Conservation (phyloP, 106 monocot species). For the Dendrobium catenatum region DNA sequence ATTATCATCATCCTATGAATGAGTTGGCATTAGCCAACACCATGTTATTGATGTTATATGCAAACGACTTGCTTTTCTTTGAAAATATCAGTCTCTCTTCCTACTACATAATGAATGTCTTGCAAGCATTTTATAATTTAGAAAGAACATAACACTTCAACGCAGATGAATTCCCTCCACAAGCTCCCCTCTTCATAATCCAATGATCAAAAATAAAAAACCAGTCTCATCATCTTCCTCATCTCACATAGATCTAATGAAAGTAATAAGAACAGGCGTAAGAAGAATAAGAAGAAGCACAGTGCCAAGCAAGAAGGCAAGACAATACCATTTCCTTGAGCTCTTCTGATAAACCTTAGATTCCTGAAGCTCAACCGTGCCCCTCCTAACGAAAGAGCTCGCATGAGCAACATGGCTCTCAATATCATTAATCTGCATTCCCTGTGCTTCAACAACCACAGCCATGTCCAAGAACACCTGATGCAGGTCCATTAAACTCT, state of each 20-base stretch:
- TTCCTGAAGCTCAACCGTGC: conserved; percentile 33
- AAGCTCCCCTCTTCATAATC: too few species aligned
- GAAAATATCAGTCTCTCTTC: too few species aligned
- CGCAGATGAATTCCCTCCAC: too few species aligned
- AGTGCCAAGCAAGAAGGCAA: conserved; percentile 12
- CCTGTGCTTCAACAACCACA: conserved; percentile 53
- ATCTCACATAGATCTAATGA: conserved; percentile 6
- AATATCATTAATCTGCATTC: conserved; percentile 51
- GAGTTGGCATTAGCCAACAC: too few species aligned
- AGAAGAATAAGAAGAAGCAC: conserved; percentile 10
- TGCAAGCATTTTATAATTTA: too few species aligned
- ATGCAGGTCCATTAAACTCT: conserved; percentile 49
- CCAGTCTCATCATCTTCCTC: too few species aligned
- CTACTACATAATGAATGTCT: too few species aligned
- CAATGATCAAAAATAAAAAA: too few species aligned
- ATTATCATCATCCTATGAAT: too few species aligned
- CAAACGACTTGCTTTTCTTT: too few species aligned
- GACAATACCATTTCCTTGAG: conserved; percentile 31
- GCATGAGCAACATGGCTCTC: conserved; percentile 56
- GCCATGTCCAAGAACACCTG: conserved; percentile 72
- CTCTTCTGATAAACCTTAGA: conserved; percentile 26
- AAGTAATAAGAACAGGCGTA: not conserved
- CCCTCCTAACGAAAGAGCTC: conserved; percentile 46
- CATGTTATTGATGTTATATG: too few species aligned
- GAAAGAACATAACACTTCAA: too few species aligned